phyloP scores from a whole-genome alignment of 2,329 filamentous ascomycete genomes.

The Thielaviopsis ethacetica region DNA sequence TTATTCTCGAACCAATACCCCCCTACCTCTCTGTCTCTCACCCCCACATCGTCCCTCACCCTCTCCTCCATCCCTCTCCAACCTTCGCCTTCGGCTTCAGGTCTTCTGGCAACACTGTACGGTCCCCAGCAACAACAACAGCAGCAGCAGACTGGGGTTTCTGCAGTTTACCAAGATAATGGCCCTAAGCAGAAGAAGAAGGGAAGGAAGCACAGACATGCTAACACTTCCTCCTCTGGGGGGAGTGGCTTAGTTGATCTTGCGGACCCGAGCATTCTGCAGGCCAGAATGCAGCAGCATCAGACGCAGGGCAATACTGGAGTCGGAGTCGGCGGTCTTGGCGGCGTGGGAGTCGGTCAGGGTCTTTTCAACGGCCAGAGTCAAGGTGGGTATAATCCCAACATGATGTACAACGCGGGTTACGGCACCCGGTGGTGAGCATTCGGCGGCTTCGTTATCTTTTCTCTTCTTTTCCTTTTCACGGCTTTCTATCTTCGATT shows the following conservation, averaged over 20 bases:
- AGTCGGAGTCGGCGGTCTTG: constrained; percentile 21
- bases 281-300: constrained; percentile 80
- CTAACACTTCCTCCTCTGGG: constrained; percentile 99
- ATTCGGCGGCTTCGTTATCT: not conserved
- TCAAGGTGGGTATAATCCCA: constrained; percentile 90
- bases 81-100: constrained; percentile 75
- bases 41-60: constrained; percentile 81
- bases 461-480: not conserved
- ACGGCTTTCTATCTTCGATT: constrained; percentile 4
- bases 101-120: constrained; percentile 84
- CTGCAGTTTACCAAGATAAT: constrained; percentile 78
- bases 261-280: constrained; percentile 99
- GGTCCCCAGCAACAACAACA: constrained; percentile 42
- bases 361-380: constrained; percentile 74
- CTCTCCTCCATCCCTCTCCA: constrained; percentile 68
- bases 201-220: constrained; percentile 99
- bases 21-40: constrained; percentile 65
- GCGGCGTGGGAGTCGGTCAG: constrained; percentile 41
- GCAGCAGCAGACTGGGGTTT: constrained; percentile 2
- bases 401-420: constrained; percentile 52
- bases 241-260: constrained; percentile 99
- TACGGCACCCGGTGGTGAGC: constrained; percentile 11
- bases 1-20: constrained; percentile 79
- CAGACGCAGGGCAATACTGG: constrained; percentile 65
- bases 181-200: constrained; percentile 99